A percentile compares a stretch with the other conserved stretches of the same genome.
phyloP scores from a whole-genome alignment of 768 basidiomycete genomes.

The Pleurotus platypus region DNA sequence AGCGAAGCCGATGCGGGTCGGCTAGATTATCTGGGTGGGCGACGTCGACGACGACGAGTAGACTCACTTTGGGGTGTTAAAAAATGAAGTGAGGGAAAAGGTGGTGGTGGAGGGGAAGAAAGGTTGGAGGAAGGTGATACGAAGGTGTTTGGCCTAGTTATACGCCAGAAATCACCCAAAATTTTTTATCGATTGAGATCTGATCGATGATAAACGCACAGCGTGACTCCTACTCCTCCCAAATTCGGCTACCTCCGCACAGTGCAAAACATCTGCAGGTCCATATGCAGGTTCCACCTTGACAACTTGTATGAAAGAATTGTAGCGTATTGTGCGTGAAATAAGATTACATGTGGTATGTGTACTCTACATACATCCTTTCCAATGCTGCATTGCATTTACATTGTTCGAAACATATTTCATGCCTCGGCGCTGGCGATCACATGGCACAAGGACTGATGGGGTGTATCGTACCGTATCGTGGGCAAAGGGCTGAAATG shows the following conservation, averaged over 20 bases:
- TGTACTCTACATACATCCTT: slow-evolving; percentile 3
- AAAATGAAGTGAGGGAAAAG: slow-evolving; percentile 32
- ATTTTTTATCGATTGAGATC: slow-evolving; percentile 64
- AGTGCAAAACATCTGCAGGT: background rate
- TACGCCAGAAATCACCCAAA: slow-evolving; percentile 47
- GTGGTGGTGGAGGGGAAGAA: slow-evolving; percentile 40
- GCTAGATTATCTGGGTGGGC: slow-evolving; percentile 8
- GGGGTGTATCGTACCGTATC: background rate
- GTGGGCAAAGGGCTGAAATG: slow-evolving; percentile 9
- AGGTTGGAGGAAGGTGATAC: slow-evolving; percentile 33
- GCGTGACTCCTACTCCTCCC: slow-evolving; percentile 6
- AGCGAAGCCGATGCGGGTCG: slow-evolving; percentile 13
- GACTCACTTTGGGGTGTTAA: slow-evolving; percentile 31
- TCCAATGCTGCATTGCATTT: background rate
- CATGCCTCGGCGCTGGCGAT: background rate
- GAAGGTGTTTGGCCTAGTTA: slow-evolving; percentile 58
- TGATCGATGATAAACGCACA: slow-evolving; percentile 31
- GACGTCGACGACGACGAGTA: slow-evolving; percentile 12
- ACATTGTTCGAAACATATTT: slow-evolving; percentile 1
- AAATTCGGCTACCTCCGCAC: slow-evolving; percentile 4
- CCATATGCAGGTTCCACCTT: background rate
- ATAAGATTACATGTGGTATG: background rate
- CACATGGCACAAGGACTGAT: slow-evolving; percentile 7
- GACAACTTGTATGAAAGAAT: slow-evolving; percentile 1
- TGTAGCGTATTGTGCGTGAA: background rate